Percentiles rank a stretch among this genome's conserved stretches.
phyloP scores from a whole-genome alignment of 306 rosid species.

The Sphenostylis stenocarpa region DNA sequence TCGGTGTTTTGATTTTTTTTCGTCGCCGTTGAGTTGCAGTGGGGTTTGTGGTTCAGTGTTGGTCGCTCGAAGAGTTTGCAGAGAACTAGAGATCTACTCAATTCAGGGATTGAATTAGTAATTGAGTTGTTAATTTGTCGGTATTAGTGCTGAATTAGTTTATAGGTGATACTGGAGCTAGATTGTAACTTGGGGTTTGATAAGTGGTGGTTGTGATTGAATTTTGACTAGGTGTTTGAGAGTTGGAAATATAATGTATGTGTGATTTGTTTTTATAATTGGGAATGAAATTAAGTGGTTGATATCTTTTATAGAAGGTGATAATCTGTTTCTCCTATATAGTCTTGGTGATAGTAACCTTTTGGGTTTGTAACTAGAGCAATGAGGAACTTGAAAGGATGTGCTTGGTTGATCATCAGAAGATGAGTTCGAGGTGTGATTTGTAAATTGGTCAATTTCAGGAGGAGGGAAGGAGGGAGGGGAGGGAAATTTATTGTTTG shows the following conservation, averaged over 20 bases:
- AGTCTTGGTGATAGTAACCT: neutral
- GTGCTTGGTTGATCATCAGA: slow-evolving; percentile 3
- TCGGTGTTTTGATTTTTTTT: neutral
- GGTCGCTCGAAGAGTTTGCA: neutral
- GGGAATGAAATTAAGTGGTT: neutral
- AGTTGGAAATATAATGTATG: neutral
- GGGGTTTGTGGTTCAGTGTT: slow-evolving; percentile 26
- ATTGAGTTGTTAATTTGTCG: slow-evolving; percentile 25
- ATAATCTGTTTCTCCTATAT: neutral
- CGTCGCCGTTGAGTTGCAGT: neutral
- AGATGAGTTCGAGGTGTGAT: slow-evolving; percentile 6
- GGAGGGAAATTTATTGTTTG: neutral
- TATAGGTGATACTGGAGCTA: slow-evolving; percentile 29
- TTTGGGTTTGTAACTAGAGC: neutral
- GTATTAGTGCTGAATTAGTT: slow-evolving; percentile 35
- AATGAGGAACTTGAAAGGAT: neutral
- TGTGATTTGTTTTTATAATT: neutral
- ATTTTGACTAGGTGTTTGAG: neutral
- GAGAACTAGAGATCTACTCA: slow-evolving; percentile 49
- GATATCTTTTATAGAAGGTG: neutral
- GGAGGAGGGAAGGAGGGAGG: neutral
- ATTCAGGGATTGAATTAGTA: slow-evolving; percentile 29
- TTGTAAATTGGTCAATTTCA: neutral
- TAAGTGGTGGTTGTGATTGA: neutral
- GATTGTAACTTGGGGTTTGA: slow-evolving; percentile 11